A percentile compares a stretch with the other conserved stretches of the same genome.
Evolutionary conservation across 169 alveolate genomes (phyloP).

Genomic region (Eimeria necatrix): DNA sequence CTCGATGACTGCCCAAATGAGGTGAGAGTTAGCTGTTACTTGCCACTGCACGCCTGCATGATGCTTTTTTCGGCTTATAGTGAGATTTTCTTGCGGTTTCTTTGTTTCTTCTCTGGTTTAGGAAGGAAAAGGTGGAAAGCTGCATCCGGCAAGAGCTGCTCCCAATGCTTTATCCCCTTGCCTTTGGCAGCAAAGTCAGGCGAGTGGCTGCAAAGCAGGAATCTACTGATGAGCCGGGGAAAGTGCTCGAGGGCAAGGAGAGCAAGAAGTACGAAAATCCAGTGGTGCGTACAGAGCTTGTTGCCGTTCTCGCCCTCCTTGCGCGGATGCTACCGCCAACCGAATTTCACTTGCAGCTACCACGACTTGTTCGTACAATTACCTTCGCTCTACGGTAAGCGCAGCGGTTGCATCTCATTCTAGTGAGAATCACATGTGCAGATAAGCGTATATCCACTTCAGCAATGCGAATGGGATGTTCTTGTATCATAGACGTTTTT

Average conservation of each 20-base stretch:
- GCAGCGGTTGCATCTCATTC: too few relatives aligned
- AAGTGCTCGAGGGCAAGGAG: neutral
- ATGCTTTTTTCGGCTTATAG: too few relatives aligned
- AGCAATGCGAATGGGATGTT: neutral
- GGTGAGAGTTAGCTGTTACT: neutral
- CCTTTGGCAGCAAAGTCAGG: constrained; percentile 62
- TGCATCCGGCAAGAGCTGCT: constrained; percentile 64
- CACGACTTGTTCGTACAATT: constrained; percentile 74
- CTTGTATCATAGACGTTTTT: too few relatives aligned
- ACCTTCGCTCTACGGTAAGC: constrained; percentile 70
- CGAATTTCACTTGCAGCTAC: constrained; percentile 76
- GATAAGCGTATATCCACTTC: neutral
- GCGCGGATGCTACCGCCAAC: constrained; percentile 74
- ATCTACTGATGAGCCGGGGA: neutral
- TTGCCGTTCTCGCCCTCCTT: constrained; percentile 64
- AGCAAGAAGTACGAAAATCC: constrained; percentile 43
- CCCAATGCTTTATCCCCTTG: constrained; percentile 75
- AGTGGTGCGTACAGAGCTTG: constrained; percentile 72
- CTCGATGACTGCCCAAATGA: neutral
- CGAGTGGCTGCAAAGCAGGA: constrained; percentile 18
- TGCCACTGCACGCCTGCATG: neutral
- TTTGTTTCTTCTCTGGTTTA: neutral
- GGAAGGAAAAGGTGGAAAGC: constrained; percentile 36
- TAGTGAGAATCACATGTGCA: too few relatives aligned
- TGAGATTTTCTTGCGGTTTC: neutral